Percentiles rank a stretch among this genome's conserved stretches.
Conservation (phyloP, 805 yeast species). For the Yarrowia porcina region DNA sequence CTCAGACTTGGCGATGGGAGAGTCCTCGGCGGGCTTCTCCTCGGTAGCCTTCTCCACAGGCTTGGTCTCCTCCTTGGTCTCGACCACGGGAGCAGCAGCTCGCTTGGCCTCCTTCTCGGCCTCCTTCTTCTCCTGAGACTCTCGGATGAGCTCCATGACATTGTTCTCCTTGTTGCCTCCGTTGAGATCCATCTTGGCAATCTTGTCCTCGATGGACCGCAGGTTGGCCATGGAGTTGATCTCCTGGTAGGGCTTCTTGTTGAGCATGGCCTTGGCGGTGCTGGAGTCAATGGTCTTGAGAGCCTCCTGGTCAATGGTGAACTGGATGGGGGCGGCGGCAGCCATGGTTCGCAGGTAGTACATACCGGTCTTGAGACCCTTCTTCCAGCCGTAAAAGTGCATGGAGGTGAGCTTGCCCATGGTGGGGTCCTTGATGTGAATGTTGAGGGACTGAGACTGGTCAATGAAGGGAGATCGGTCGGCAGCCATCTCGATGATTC, state of each 20-base stretch:
- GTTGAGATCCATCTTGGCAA: slow-evolving; percentile 7
- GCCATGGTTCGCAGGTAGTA: slow-evolving; percentile 97
- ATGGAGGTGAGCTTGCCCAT: slow-evolving; percentile 95
- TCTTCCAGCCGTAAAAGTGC: slow-evolving; percentile 99
- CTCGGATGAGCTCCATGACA: slow-evolving; percentile 6
- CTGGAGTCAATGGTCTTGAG: slow-evolving; percentile 33
- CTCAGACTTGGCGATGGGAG: slow-evolving; percentile 42
- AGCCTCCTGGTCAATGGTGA: slow-evolving; percentile 61
- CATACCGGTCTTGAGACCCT: slow-evolving; percentile 98
- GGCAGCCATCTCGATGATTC: slow-evolving; percentile 81
- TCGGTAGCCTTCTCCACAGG: neutral
- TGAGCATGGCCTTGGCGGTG: slow-evolving; percentile 27
- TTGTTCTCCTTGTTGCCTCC: slow-evolving; percentile 9
- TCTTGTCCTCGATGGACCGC: slow-evolving; percentile 3
- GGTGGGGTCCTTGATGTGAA: slow-evolving; percentile 84
- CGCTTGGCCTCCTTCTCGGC: slow-evolving; percentile 13
- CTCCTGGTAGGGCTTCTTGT: slow-evolving; percentile 25
- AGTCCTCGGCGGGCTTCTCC: slow-evolving; percentile 40
- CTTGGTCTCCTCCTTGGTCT: slow-evolving; percentile 19
- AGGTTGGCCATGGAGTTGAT: slow-evolving; percentile 21
- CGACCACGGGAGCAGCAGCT: neutral
- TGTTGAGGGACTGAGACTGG: slow-evolving; percentile 90
- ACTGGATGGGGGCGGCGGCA: slow-evolving; percentile 94
- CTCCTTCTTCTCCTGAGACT: slow-evolving; percentile 10
- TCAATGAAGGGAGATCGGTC: slow-evolving; percentile 70